These are phyloP conservation scores for Hypericum androsaemum DNA, from an alignment of 345 rosid species.

Conservation along the genomic window DNA sequence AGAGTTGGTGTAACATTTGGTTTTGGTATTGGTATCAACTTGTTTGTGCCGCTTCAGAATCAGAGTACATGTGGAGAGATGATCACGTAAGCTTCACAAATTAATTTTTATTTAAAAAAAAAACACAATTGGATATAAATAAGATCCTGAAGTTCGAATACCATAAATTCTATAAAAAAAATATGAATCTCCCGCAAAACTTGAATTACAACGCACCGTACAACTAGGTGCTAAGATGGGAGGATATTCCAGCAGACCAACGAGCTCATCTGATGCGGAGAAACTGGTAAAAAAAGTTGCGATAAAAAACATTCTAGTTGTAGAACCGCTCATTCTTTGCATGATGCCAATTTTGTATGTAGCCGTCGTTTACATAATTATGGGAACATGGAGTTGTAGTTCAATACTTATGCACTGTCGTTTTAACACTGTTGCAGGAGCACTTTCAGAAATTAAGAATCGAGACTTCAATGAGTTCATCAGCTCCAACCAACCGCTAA, in stretches of 20 bases:
- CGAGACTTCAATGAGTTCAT: conserved; percentile 78
- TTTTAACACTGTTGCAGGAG: conserved; percentile 39
- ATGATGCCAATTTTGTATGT: not conserved
- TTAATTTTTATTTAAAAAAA: too few relatives aligned
- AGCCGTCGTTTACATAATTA: not conserved
- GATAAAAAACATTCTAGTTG: not conserved
- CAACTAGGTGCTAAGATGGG: conserved; percentile 89
- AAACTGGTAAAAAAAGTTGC: conserved; percentile 15
- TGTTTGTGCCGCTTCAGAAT: too few relatives aligned
- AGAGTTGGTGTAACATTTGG: too few relatives aligned
- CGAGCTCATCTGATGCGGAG: conserved; percentile 78
- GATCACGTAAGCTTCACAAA: too few relatives aligned
- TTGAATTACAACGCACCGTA: too few relatives aligned
- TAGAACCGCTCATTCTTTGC: not conserved
- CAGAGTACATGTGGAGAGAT: too few relatives aligned
- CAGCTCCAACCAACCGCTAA: conserved; percentile 70
- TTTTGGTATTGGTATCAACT: too few relatives aligned
- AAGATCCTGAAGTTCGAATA: too few relatives aligned
- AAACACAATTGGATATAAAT: too few relatives aligned
- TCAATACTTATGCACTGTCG: not conserved
- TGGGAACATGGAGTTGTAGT: not conserved
- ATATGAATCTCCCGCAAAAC: too few relatives aligned
- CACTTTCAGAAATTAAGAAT: conserved; percentile 72
- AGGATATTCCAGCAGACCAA: conserved; percentile 76
- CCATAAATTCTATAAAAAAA: too few relatives aligned